Base-by-base conservation (phyloP, 495 filamentous ascomycete genomes). In the Talaromyces stipitatus region DNA sequence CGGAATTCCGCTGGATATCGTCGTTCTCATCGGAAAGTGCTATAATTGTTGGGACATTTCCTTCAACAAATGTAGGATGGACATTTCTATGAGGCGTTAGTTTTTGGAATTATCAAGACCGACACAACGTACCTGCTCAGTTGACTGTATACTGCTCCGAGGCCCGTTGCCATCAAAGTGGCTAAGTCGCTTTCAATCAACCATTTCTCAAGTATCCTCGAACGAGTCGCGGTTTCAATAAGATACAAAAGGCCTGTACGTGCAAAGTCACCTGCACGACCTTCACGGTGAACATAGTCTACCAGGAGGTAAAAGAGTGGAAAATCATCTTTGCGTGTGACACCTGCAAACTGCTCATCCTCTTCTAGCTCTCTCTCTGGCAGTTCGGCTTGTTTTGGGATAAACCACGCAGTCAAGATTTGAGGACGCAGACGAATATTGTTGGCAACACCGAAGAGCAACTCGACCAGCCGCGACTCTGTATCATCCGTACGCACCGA, bases 101-200 rank as follows among this genome's bases (percentile, higher is more conserved):
- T 32, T 7, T 38, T 24, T 50, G 6, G 22, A 48, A 45, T 1
- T 11, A 10, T 14, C 12, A 50, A 48, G 8, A 2, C n/a, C 24
- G 18, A 14, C 41, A 30, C 14, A 23, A 6, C 43, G 65, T 60
- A 85, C 85, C 84, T 86, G 72, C 91, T 96, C 55, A 99, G 79
- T 66, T 97, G 95, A 65, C 94, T 97, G 71, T 99, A 99, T 51
- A 97, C 74, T 47, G 94, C 94, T 27, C 95, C 95, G 28, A 99
- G 71, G 7, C 95, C 94, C 9, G 89, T 96, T 12, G 94, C 94
- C 94, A 99, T 97, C 56, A 97, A 69, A 0, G 95, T 97, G 2
- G 95, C 92, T 36, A 99, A 78, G 67, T 99, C 95, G 67, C 92
- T 97, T 65, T 95, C 90, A 47, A 97, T 90, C 48, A 99, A 85